Evolutionary conservation across 192 early-diverging fungal species (phyloP), one percentile per base, ranked within the genome.

Genomic region (Lobulomyces angularis): DNA sequence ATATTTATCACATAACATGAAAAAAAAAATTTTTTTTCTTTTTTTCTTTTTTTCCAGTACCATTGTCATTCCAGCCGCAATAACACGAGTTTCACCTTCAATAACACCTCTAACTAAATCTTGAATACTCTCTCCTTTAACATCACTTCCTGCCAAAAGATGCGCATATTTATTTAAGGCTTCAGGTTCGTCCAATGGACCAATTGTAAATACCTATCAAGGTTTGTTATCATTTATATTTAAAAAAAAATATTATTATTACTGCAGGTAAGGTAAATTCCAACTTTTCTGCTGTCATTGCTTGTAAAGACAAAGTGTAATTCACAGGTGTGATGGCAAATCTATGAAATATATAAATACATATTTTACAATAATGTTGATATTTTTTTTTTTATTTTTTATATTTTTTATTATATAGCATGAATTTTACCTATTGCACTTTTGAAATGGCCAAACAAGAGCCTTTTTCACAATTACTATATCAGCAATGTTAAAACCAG

Each of bases 51-150:
- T 32, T 32, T n/a, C n/a, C n/a, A n/a, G n/a, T n/a, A n/a, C 68
- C 42, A 73, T 73, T 28, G 67, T 70, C 54, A 72, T 59, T 18
- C 28, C 29, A 4, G 68, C 69, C 24, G 69, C 69, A 31, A 72
- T 51, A 3, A 72, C 69, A 37, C 69, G 48, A 7, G 67, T 72
- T 37, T 72, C 69, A 35, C 69, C 69, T 44, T 72, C 69, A 25
- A 69, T 65, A 31, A 69, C 46, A 64, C 66, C 66, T 26, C 38
- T 51, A 20, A 69, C 62, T 5, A 69, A 32, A 12, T 69, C 66
- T 14, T 36, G 33, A 8, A 66, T 37, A 19, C 54, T 45, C 8
- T 43, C 38, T 9, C 37, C 27, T 19, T 37, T 28, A 12, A 39
- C 35, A 30, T 46, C 20, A 17, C 35, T 23, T 6, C 35, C 48